phyloP scores from a whole-genome alignment of 2,329 filamentous ascomycete species.

The Clonostachys sp. region DNA sequence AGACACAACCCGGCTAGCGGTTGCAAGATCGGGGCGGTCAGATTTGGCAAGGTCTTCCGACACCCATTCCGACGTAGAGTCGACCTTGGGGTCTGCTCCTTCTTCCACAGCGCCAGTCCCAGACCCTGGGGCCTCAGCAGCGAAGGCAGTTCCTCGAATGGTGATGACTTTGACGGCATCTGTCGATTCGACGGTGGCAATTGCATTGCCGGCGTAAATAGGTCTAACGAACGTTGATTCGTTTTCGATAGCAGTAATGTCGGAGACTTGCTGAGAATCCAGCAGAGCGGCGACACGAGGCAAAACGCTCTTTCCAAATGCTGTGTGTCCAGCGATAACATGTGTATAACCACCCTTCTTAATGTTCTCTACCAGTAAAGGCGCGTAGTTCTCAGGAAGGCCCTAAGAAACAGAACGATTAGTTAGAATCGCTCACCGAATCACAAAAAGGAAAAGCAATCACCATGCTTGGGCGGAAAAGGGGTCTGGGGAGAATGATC shows the following conservation, averaged over 20 bases:
- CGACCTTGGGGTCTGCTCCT: constrained; percentile 76
- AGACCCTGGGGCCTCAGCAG: constrained; percentile 64
- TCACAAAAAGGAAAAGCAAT: no score
- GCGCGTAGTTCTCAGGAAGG: constrained; percentile 90
- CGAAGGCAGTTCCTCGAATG: constrained; percentile 88
- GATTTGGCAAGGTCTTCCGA: constrained; percentile 91
- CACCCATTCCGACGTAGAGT: constrained; percentile 77
- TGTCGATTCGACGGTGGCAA: constrained; percentile 87
- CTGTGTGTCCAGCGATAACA: constrained; percentile 83
- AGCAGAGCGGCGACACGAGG: constrained; percentile 88
- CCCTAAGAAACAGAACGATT: constrained; percentile 37
- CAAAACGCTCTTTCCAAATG: constrained; percentile 93
- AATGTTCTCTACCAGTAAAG: constrained; percentile 90
- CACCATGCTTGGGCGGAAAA: no score
- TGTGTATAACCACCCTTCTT: constrained; percentile 94
- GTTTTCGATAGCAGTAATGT: constrained; percentile 80
- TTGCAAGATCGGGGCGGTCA: constrained; percentile 87
- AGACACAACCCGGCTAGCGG: constrained; percentile 85
- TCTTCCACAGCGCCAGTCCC: constrained; percentile 75
- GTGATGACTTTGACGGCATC: constrained; percentile 87
- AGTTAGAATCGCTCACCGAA: no score
- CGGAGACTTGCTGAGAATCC: constrained; percentile 89
- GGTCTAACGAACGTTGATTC: constrained; percentile 95
- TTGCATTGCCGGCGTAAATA: constrained; percentile 97
- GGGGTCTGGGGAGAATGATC: no score